Percentiles rank a stretch among this genome's conserved stretches.
Evolutionary conservation across 225 moss, liverwort and hornwort species (phyloP).

Genomic region (Polytrichum formosum): DNA sequence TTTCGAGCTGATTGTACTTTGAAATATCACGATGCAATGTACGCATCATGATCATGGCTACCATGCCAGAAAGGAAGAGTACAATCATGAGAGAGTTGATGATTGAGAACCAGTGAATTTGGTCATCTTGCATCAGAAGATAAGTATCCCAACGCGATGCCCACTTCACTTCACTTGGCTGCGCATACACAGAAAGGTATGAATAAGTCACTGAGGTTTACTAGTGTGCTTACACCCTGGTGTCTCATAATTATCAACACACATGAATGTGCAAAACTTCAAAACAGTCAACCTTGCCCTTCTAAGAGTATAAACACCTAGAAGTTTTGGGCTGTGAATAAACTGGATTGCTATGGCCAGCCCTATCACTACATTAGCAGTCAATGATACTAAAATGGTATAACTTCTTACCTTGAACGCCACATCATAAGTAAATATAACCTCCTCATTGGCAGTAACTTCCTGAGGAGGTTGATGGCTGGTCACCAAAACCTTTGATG

Average conservation of each 20-base stretch:
- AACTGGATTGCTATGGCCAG: no score
- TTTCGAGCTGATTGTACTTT: slow-evolving; percentile 87
- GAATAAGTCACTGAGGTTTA: no score
- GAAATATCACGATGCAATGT: slow-evolving; percentile 90
- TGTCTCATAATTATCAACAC: no score
- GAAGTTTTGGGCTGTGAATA: no score
- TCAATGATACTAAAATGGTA: not conserved
- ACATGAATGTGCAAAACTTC: no score
- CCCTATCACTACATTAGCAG: no score
- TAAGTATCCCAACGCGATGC: slow-evolving; percentile 90
- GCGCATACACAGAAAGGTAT: slow-evolving; percentile 10
- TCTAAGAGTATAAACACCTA: no score
- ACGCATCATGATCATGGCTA: slow-evolving; percentile 98
- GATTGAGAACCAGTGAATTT: slow-evolving; percentile 95
- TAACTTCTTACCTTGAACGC: slow-evolving; percentile 39
- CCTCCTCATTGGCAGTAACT: slow-evolving; percentile 40
- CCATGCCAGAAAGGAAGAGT: slow-evolving; percentile 89
- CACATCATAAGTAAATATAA: slow-evolving; percentile 75
- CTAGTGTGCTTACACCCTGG: no score
- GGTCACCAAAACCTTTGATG: slow-evolving; percentile 37
- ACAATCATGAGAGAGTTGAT: slow-evolving; percentile 95
- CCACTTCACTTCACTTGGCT: slow-evolving; percentile 77
- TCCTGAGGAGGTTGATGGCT: slow-evolving; percentile 54
- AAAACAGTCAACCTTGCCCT: no score
- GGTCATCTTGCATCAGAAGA: slow-evolving; percentile 85